Conservation (phyloP, 768 basidiomycete species). For the Boletus rex-veris region DNA sequence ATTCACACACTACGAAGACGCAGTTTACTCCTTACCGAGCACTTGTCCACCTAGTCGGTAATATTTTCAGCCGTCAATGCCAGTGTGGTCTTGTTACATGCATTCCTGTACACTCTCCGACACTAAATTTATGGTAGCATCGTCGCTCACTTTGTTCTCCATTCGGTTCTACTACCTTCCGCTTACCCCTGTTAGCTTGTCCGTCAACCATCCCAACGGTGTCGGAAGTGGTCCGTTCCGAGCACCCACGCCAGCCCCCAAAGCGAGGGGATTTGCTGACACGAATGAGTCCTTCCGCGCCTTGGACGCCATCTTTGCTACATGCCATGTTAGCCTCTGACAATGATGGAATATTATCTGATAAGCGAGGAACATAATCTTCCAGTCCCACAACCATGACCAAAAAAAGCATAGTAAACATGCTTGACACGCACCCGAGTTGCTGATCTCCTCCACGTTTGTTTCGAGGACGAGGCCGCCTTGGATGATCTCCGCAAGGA, state of each 20-base stretch:
- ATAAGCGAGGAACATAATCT: neutral
- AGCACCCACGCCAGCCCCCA: slow-evolving; percentile 59
- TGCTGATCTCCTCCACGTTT: slow-evolving; percentile 81
- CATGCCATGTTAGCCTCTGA: slow-evolving; percentile 12
- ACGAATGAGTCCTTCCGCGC: slow-evolving; percentile 74
- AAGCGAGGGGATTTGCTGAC: slow-evolving; percentile 78
- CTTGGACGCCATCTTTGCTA: slow-evolving; percentile 69
- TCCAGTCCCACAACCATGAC: neutral
- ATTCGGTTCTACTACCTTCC: slow-evolving; percentile 33
- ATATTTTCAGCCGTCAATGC: neutral
- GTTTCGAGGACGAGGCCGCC: slow-evolving; percentile 96
- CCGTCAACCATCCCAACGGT: slow-evolving; percentile 78
- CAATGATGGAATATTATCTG: neutral
- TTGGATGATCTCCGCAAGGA: slow-evolving; percentile 94
- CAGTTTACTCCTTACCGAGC: neutral
- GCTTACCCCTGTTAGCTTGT: slow-evolving; percentile 64
- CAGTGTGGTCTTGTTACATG: neutral
- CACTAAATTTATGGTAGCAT: neutral
- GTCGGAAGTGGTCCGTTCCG: slow-evolving; percentile 61
- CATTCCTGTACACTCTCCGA: neutral
- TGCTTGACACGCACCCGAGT: slow-evolving; percentile 47
- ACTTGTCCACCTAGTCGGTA: neutral
- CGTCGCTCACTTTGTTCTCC: neutral
- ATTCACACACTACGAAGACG: neutral
- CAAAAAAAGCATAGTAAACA: neutral